Conservation (phyloP, 2,329 filamentous ascomycete species). For the Xylariaceae sp. region DNA sequence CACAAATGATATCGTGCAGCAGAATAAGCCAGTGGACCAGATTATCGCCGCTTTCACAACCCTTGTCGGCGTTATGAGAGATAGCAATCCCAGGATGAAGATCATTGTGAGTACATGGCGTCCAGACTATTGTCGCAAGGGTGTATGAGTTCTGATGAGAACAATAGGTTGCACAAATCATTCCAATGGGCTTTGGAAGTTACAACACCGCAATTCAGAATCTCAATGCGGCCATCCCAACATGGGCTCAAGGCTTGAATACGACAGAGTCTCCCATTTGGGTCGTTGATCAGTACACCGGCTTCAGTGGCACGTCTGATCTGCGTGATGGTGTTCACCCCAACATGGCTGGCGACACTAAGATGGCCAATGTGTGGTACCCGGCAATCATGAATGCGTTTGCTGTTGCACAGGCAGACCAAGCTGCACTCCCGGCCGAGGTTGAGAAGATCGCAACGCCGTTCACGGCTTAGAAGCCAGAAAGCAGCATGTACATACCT, state of each 20-base stretch:
- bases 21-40: constrained; percentile 35
- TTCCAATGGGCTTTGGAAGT: constrained; percentile 33
- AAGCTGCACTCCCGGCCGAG: constrained; percentile 10
- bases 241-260: constrained; percentile 39
- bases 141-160: no score
- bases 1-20: constrained; percentile 43
- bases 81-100: constrained; percentile 40
- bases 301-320: constrained; percentile 33
- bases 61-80: constrained; percentile 37
- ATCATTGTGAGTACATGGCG: constrained; percentile 35
- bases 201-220: constrained; percentile 37
- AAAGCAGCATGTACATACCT: neutral
- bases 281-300: constrained; percentile 42
- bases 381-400: constrained; percentile 29
- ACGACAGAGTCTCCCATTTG: constrained; percentile 39
- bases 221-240: constrained; percentile 37
- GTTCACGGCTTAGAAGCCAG: constrained; percentile 18
- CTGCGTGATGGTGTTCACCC: constrained; percentile 40
- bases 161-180: constrained; percentile 40
- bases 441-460: constrained; percentile 17
- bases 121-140: neutral
- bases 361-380: constrained; percentile 37
- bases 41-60: constrained; percentile 42
- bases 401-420: constrained; percentile 24
- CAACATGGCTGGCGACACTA: constrained; percentile 39